A percentile compares a stretch with the other conserved stretches of the same genome.
phyloP scores from a whole-genome alignment of 495 filamentous ascomycete genomes.

The Elaphomyces granulatus region DNA sequence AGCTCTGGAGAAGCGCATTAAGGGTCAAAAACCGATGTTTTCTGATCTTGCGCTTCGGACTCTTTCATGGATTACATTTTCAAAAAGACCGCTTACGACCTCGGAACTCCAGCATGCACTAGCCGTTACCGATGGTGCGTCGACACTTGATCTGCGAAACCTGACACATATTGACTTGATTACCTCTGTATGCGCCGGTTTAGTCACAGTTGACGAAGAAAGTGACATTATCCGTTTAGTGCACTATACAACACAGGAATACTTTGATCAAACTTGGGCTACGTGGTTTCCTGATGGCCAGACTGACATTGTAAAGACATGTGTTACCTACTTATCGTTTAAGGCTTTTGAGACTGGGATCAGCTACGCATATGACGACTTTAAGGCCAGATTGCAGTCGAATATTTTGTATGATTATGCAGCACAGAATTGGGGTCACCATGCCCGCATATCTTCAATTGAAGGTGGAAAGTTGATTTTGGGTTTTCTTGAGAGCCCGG shows the following conservation, averaged over 20 bases:
- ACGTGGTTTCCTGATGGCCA: slow-evolving; percentile 14
- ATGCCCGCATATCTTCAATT: too few species aligned
- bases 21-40: slow-evolving; percentile 14
- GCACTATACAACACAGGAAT: slow-evolving; percentile 21
- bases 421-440: slow-evolving; percentile 27
- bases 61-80: slow-evolving; percentile 12
- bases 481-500: too few species aligned
- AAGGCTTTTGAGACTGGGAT: background rate
- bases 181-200: slow-evolving; percentile 18
- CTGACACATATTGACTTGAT: slow-evolving; percentile 13
- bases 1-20: slow-evolving; percentile 24
- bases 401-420: slow-evolving; percentile 26
- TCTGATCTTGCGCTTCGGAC: slow-evolving; percentile 15
- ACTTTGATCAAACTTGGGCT: slow-evolving; percentile 16
- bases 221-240: slow-evolving; percentile 16
- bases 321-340: slow-evolving; percentile 17
- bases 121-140: slow-evolving; percentile 11
- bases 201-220: slow-evolving; percentile 21
- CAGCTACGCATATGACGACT: background rate
- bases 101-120: slow-evolving; percentile 24
- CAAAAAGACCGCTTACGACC: slow-evolving; percentile 5
- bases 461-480: too few species aligned
- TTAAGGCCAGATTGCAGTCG: slow-evolving; percentile 14
- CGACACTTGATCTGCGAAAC: slow-evolving; percentile 13
- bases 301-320: slow-evolving; percentile 12